phyloP scores from a whole-genome alignment of 306 rosid species.

The Cyclanthera cordifolia region DNA sequence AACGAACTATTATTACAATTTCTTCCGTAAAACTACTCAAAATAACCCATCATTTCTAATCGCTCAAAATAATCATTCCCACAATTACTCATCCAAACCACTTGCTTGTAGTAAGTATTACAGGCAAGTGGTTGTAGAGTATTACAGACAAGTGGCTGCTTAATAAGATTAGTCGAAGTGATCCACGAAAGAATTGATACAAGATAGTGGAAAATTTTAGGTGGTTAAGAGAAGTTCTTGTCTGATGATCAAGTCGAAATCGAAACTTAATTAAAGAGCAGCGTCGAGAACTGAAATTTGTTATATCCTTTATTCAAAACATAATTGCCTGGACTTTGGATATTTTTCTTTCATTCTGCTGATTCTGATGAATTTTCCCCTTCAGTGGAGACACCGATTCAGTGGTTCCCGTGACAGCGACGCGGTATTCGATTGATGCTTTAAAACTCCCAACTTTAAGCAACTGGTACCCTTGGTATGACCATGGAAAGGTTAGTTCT shows the following conservation, averaged over 20 bases:
- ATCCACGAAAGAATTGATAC: neutral
- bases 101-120: too few species aligned
- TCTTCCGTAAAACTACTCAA: too few species aligned
- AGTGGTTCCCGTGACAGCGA: constrained; percentile 79
- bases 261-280: neutral
- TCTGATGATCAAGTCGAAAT: neutral
- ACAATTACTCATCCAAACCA: too few species aligned
- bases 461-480: constrained; percentile 84
- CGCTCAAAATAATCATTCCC: too few species aligned
- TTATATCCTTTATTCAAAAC: neutral
- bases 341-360: neutral
- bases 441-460: constrained; percentile 66
- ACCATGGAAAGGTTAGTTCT: constrained; percentile 65
- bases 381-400: constrained; percentile 88
- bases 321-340: neutral
- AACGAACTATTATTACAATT: too few species aligned
- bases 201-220: neutral
- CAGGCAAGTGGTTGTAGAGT: too few species aligned
- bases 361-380: constrained; percentile 13
- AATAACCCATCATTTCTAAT: too few species aligned
- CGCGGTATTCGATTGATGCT: constrained; percentile 77
- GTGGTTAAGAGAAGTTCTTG: neutral
- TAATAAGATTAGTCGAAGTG: neutral
- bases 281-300: neutral
- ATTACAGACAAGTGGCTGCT: too few species aligned